phyloP scores from a whole-genome alignment of 2,329 filamentous ascomycete species.

The Penicillium sp. region DNA sequence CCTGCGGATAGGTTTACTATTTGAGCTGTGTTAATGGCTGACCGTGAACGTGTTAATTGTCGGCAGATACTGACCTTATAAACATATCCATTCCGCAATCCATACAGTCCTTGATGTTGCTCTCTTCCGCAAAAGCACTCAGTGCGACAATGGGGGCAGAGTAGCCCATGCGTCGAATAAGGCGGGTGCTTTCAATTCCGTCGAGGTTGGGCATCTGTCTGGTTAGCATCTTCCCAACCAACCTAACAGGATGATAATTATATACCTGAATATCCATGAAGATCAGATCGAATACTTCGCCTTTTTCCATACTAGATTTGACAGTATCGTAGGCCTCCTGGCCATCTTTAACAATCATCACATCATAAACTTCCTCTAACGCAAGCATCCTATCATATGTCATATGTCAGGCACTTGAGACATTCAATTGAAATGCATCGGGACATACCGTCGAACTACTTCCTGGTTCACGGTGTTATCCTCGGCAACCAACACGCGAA shows the following conservation, averaged over 20 bases:
- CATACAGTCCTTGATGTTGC: constrained; percentile 79
- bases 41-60: not conserved
- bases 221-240: not conserved
- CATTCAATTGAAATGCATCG: not conserved
- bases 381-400: constrained; percentile 54
- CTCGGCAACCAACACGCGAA: constrained; percentile 83
- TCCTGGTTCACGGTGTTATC: constrained; percentile 65
- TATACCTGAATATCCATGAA: constrained; percentile 77
- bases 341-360: constrained; percentile 80
- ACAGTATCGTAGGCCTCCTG: constrained; percentile 86
- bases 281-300: constrained; percentile 74
- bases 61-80: constrained; percentile 45
- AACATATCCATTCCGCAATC: constrained; percentile 93
- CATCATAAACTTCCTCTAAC: constrained; percentile 57
- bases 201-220: constrained; percentile 81
- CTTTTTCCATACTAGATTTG: constrained; percentile 72
- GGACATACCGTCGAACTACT: constrained; percentile 45
- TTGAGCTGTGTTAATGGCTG: constrained; percentile 3
- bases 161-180: constrained; percentile 85
- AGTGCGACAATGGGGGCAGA: constrained; percentile 83
- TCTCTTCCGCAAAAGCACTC: constrained; percentile 86
- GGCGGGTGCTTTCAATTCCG: constrained; percentile 76
- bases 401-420: constrained; percentile 2
- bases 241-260: not conserved
- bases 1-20: constrained; percentile 65